Percentiles rank a stretch among this genome's conserved stretches.
Evolutionary conservation across 75 land plant genomes (phyloP).

Genomic region (Isoetes taiwanensis): DNA sequence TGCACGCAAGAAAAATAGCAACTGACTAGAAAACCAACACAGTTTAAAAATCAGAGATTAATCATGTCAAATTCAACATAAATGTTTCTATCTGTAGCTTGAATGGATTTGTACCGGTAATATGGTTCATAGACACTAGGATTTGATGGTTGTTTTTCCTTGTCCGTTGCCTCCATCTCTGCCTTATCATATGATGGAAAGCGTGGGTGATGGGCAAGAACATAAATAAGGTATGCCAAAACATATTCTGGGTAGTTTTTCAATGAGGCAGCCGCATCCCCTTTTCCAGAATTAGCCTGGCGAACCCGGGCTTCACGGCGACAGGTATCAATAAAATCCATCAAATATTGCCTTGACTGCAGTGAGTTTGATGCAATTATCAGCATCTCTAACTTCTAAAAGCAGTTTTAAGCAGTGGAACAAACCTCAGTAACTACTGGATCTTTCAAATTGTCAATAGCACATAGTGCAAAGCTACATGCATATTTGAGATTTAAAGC

Average conservation of each 20-base stretch:
- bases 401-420: too few relatives aligned
- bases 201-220: conserved; percentile 59
- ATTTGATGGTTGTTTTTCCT: too few relatives aligned
- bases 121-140: conserved; percentile 42
- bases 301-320: conserved; percentile 36
- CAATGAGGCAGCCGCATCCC: conserved; percentile 23
- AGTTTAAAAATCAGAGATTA: neutral
- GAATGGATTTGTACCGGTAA: conserved; percentile 42
- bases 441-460: too few relatives aligned
- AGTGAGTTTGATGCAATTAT: too few relatives aligned
- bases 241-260: conserved; percentile 55
- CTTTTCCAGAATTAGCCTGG: conserved; percentile 26
- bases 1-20: conserved; percentile 53
- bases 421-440: too few relatives aligned
- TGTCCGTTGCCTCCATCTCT: conserved; percentile 40
- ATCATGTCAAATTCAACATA: neutral
- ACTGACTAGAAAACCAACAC: conserved; percentile 39
- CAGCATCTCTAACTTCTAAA: too few relatives aligned
- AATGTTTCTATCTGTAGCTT: neutral
- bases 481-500: conserved; percentile 73
- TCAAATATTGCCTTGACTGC: conserved; percentile 54
- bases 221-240: conserved; percentile 62
- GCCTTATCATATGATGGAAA: conserved; percentile 29
- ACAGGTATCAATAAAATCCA: conserved; percentile 56
- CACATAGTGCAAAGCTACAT: conserved; percentile 48